phyloP scores from a whole-genome alignment of 1,284 basidiomycete species.

The Athelia sp. region DNA sequence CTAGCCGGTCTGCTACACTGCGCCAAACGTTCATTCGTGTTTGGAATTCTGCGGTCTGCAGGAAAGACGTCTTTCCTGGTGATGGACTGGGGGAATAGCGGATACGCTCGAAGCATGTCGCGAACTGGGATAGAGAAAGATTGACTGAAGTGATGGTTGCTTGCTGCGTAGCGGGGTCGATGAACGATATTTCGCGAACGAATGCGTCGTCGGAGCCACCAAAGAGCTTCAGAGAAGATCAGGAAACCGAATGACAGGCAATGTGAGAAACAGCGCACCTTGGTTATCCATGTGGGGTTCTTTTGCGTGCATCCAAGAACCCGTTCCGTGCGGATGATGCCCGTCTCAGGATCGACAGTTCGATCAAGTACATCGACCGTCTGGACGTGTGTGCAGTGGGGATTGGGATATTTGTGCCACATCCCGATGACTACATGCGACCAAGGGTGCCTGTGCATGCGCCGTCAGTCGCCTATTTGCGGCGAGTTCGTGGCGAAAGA shows the following conservation, averaged over 20 bases:
- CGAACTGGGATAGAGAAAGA: conserved; percentile 85
- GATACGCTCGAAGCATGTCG: conserved; percentile 86
- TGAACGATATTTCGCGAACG: conserved; percentile 89
- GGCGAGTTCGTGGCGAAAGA: conserved; percentile 10
- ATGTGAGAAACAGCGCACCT: conserved; percentile 42
- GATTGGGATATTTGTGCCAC: conserved; percentile 96
- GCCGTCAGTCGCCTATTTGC: conserved; percentile 12
- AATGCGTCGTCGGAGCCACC: conserved; percentile 91
- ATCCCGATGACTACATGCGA: conserved; percentile 84
- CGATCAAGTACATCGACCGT: conserved; percentile 88
- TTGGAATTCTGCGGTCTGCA: conserved; percentile 83
- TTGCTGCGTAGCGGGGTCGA: conserved; percentile 76
- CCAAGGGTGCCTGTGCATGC: conserved; percentile 69
- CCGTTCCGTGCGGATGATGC: conserved; percentile 84
- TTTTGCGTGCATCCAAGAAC: conserved; percentile 85
- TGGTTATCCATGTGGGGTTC: conserved; percentile 78
- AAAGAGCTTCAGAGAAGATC: conserved; percentile 53
- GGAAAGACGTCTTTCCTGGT: conserved; percentile 55
- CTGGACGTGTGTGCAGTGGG: conserved; percentile 87
- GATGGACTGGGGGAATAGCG: conserved; percentile 69
- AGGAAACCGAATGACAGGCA: conserved; percentile 5
- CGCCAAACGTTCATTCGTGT: conserved; percentile 75
- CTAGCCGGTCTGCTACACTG: conserved; percentile 73
- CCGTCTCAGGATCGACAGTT: conserved; percentile 76
- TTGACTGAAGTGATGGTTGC: conserved; percentile 87